phyloP scores from a whole-genome alignment of 371 early-diverging fungal species.

The Circinella minor region DNA sequence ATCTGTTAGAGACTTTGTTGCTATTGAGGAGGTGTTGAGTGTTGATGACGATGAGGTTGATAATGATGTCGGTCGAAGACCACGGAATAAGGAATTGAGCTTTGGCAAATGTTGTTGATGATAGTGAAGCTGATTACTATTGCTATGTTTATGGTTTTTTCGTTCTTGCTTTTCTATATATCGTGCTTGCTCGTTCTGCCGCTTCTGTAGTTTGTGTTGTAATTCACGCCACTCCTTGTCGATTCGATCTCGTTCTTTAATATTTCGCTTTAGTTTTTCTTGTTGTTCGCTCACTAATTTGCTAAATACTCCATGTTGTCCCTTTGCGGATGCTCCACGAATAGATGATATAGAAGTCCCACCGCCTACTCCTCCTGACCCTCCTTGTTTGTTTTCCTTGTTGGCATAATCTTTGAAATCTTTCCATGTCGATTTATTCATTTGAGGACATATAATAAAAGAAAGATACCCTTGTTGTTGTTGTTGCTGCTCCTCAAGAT shows the following conservation, averaged over 20 bases:
- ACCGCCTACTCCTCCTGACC: not conserved
- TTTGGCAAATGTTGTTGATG: constrained; percentile 37
- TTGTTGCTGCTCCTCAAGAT: constrained; percentile 26
- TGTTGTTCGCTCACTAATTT: constrained; percentile 67
- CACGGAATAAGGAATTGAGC: constrained; percentile 41
- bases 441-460: constrained; percentile 32
- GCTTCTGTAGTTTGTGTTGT: constrained; percentile 71
- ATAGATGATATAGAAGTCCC: constrained; percentile 6
- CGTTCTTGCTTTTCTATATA: constrained; percentile 61
- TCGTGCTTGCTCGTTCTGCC: constrained; percentile 72
- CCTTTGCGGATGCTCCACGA: constrained; percentile 27
- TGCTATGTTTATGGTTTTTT: constrained; percentile 14
- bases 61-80: not conserved
- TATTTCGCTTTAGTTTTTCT: constrained; percentile 72
- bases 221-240: constrained; percentile 70
- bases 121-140: constrained; percentile 7
- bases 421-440: constrained; percentile 33
- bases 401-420: constrained; percentile 41
- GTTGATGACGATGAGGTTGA: not conserved
- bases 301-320: constrained; percentile 50
- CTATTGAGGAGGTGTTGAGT: not conserved
- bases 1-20: constrained; percentile 4
- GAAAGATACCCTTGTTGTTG: constrained; percentile 19
- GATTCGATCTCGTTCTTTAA: constrained; percentile 73
- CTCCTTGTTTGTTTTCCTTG: constrained; percentile 37